Evolutionary conservation across 192 early-diverging fungal genomes (phyloP), one percentile per base, ranked within the genome.

Genomic region (Endogone sp.): DNA sequence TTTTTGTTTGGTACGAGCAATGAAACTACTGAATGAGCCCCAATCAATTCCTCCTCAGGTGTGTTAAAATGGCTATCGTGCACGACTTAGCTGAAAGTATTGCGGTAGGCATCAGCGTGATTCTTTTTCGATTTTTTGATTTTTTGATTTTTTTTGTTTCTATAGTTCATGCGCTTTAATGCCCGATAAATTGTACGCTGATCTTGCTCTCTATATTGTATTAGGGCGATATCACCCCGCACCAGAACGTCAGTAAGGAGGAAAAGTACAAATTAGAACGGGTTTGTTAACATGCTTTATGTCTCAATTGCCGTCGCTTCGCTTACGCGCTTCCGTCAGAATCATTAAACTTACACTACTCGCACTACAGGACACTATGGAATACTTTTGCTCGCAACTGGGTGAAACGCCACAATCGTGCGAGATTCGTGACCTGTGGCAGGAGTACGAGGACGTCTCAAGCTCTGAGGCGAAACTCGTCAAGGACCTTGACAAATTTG

Each of bases 401-500:
- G 87, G 79, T 11, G 77, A 79, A 55, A 73, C 86, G 1, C 66
- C 68, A 3, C 78, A 83, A 37, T 90, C 90, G 25, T 37, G 76
- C 25, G 95, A 98, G 68, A 95, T 98, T 29, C 69, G 74, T 21
- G 81, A 65, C 3, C 67, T 98, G 57, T 98, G 94, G 95, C 62
- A 75, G 24, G 95, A 98, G 67, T 98, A 95, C 68, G 95, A 98
- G 72, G 83, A 89, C 8, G 84, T 77, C 6, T 59, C 63, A 22
- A 93, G 92, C 2, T 69, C 72, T 2, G 95, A 98, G 68, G 93
- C 95, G 0, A 69, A 85, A 13, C 70, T 95, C 30, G 93, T 94
- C 44, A 94, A 95, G 60, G 94, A 98, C 73, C 74, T 98, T 70
- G 95, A 98, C 77, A 98, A 98, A 75, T 98, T 94, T 86, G 95